phyloP scores from a whole-genome alignment of 345 rosid species.

The Melaleuca quinquenervia region DNA sequence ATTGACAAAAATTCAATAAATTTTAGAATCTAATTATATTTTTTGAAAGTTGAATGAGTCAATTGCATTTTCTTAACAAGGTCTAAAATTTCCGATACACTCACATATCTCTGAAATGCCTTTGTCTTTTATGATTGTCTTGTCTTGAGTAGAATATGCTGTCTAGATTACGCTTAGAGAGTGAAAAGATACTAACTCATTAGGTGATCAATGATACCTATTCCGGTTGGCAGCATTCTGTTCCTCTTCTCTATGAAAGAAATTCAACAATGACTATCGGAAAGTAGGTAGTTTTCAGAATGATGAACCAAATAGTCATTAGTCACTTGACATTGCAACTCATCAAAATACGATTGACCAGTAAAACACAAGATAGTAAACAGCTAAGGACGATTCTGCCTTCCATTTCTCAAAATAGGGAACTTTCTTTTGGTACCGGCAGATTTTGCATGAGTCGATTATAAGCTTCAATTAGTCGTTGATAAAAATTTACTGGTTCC shows the following conservation, averaged over 20 bases:
- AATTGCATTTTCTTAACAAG: too few relatives aligned
- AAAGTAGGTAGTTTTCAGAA: background rate
- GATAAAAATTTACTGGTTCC: background rate
- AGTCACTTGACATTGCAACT: background rate
- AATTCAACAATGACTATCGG: background rate
- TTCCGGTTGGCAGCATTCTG: background rate
- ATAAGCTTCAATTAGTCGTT: background rate
- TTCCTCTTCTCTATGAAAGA: background rate
- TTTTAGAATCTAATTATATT: too few relatives aligned
- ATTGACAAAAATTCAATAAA: too few relatives aligned
- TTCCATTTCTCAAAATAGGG: background rate
- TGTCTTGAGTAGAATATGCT: background rate
- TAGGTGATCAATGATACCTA: background rate
- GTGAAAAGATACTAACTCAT: too few relatives aligned
- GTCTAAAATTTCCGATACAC: too few relatives aligned
- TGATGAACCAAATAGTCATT: background rate
- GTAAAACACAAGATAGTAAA: background rate
- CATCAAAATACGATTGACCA: background rate
- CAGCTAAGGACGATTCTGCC: background rate
- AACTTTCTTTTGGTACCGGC: background rate
- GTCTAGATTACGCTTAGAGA: background rate
- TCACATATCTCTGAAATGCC: background rate
- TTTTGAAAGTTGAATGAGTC: too few relatives aligned
- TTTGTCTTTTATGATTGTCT: background rate
- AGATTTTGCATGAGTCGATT: background rate